phyloP scores from a whole-genome alignment of 2,329 filamentous ascomycete species.

The Tricladium varicosporioides region DNA sequence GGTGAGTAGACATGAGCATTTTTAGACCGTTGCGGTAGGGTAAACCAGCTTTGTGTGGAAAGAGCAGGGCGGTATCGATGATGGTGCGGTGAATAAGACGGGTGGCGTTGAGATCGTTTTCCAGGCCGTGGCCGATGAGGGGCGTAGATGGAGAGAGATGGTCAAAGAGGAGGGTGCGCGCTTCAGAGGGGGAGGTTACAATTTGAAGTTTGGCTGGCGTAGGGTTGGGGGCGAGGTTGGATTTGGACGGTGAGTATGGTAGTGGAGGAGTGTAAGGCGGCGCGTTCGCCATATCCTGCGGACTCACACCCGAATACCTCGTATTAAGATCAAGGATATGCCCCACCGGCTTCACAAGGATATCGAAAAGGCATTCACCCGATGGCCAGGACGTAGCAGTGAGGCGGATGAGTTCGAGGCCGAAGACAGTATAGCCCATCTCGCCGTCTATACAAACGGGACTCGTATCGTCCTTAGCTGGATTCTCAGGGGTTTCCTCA shows the following conservation, averaged over 20 bases:
- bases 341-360: slow-evolving; percentile 80
- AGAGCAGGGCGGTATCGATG: slow-evolving; percentile 83
- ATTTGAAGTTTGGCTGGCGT: slow-evolving; percentile 55
- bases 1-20: slow-evolving; percentile 63
- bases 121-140: slow-evolving; percentile 87
- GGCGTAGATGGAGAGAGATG: slow-evolving; percentile 75
- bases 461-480: slow-evolving; percentile 46
- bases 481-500: slow-evolving; percentile 69
- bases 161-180: slow-evolving; percentile 74
- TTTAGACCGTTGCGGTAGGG: slow-evolving; percentile 79
- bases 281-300: slow-evolving; percentile 72
- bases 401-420: slow-evolving; percentile 84
- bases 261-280: slow-evolving; percentile 47
- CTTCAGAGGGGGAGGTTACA: slow-evolving; percentile 70
- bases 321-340: slow-evolving; percentile 89
- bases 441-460: slow-evolving; percentile 93
- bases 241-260: too few species aligned
- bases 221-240: too few species aligned
- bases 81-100: slow-evolving; percentile 82
- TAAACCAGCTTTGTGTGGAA: slow-evolving; percentile 72
- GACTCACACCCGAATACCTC: slow-evolving; percentile 82
- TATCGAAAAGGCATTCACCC: slow-evolving; percentile 72
- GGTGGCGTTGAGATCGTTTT: slow-evolving; percentile 88
- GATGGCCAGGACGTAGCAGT: slow-evolving; percentile 87
- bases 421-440: slow-evolving; percentile 91